Evolutionary conservation across 257 asterid genomes (phyloP), one percentile per base, ranked within the genome.

Genomic region (Solanum gandarillasii): DNA sequence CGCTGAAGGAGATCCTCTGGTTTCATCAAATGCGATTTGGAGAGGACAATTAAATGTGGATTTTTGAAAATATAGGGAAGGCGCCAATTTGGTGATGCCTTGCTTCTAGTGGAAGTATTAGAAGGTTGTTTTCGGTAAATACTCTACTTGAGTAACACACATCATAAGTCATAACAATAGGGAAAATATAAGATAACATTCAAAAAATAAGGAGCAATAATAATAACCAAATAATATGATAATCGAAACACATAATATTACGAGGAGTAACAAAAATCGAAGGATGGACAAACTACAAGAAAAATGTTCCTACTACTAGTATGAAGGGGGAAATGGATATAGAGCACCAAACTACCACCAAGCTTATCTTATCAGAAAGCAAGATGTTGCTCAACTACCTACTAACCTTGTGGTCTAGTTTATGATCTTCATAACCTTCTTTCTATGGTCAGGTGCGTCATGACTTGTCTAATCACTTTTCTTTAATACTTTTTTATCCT

Each of bases 1-100:
- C 85, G 94, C 67, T 91, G 96, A 70, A 92, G 95, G 89, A 94
- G 96, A n/a, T 90, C 90, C 87, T 91, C 96, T 0, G 96, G 93
- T 41, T 90, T 91, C 98, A 94, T 94, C 72, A 41, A 25, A n/a
- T 78, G 36, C 21, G 62, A 36, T 71, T 71, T 70, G 38, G 38
- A 70, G 38, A 52, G 12, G 8, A 1, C 35, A 68, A 13, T 4
- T 2, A 25, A 25, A 65, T 65, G 39, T 72, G 8, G 4, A 72
- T 9, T 72, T 71, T 72, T 32, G n/a, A 72, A 32, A 72, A 7
- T 16, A 9, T 74, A 36, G 11, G 83, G 52, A 74, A 35, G 52
- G 83, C 52, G 20, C 31, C 83, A 74, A 74, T 20, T 55, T 3
- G 11, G 65, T 55, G 11, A 7, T 55, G 25, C 65, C 4, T 55